A percentile compares a stretch with the other conserved stretches of the same genome.
These are phyloP conservation scores for Physcomitrellopsis africana DNA, from an alignment of 225 moss, liverwort and hornwort genomes.

Conservation along the genomic window DNA sequence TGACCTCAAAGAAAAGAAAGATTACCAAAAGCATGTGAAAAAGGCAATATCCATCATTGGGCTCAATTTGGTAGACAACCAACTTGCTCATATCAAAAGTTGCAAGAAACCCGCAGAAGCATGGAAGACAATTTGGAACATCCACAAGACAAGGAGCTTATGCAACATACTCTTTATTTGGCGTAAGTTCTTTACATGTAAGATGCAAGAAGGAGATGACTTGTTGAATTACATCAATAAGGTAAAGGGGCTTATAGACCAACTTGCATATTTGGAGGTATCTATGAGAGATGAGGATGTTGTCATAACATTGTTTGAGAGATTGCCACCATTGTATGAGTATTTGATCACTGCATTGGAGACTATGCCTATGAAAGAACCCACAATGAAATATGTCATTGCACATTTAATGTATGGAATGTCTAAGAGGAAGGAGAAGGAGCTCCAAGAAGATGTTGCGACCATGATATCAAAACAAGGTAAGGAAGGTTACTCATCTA, in stretches of 20 bases:
- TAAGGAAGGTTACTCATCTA: background rate
- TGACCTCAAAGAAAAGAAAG: no score
- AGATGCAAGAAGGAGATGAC: no score
- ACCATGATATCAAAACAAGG: background rate
- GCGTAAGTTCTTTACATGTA: no score
- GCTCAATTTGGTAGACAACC: background rate
- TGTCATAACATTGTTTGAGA: background rate
- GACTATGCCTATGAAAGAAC: background rate
- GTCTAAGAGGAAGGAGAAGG: conserved; percentile 35
- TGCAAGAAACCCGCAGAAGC: background rate
- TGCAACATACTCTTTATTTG: no score
- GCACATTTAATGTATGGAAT: conserved; percentile 23
- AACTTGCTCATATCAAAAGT: background rate
- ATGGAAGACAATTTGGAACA: background rate
- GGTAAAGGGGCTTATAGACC: no score
- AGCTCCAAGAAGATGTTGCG: conserved; percentile 10
- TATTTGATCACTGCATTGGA: background rate
- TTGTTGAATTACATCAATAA: no score
- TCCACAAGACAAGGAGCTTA: no score
- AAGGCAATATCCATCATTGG: no score
- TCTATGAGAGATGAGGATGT: background rate
- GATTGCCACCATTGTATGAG: no score
- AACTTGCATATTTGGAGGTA: no score
- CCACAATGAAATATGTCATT: background rate
- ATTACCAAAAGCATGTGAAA: no score